Conservation (phyloP, 805 yeast species). For the Saccharomyces eubayanus region DNA sequence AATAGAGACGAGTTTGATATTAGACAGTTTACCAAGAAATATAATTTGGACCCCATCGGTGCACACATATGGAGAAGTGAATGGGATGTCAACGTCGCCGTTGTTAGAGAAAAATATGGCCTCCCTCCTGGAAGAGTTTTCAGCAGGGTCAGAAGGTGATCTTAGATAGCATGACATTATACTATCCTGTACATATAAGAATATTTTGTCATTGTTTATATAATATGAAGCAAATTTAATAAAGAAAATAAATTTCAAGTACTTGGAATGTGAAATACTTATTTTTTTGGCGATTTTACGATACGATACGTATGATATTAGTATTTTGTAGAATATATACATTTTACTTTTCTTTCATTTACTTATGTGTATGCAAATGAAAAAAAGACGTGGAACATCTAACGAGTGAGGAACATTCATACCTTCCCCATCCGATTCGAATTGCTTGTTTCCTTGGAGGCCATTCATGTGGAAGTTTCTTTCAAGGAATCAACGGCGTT, state of each 20-base stretch:
- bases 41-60: slow-evolving; percentile 69
- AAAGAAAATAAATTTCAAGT: background rate
- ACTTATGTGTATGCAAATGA: background rate
- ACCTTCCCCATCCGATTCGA: background rate
- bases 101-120: slow-evolving; percentile 64
- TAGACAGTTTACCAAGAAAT: slow-evolving; percentile 50
- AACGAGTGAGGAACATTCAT: background rate
- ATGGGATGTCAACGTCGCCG: slow-evolving; percentile 68
- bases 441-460: background rate
- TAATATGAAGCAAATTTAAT: background rate
- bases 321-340: background rate
- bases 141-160: slow-evolving; percentile 42
- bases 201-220: background rate
- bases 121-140: slow-evolving; percentile 70
- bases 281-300: background rate
- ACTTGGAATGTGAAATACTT: background rate
- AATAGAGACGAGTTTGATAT: slow-evolving; percentile 56
- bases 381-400: background rate
- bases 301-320: background rate
- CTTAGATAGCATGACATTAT: background rate
- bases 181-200: background rate
- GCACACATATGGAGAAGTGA: slow-evolving; percentile 85
- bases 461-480: slow-evolving; percentile 12
- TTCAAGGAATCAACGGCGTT: slow-evolving; percentile 51
- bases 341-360: background rate